phyloP scores from a whole-genome alignment of 805 yeast species.

The Teunomyces tritomae region DNA sequence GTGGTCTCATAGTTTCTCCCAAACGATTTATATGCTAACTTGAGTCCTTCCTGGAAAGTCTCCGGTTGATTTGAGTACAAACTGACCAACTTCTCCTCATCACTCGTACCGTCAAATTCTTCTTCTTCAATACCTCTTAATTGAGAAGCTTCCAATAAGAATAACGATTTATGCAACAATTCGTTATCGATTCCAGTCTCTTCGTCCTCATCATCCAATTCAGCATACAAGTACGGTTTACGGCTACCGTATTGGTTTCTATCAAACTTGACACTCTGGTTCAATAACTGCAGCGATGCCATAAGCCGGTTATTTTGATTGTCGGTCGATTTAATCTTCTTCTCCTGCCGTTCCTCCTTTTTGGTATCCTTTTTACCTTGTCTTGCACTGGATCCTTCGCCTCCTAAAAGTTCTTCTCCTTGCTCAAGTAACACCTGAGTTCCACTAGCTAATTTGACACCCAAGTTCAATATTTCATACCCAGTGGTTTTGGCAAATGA shows the following conservation, averaged over 20 bases:
- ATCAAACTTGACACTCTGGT: constrained; percentile 17
- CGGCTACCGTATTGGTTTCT: constrained; percentile 19
- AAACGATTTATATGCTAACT: constrained; percentile 69
- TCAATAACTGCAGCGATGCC: constrained; percentile 26
- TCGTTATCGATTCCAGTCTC: constrained; percentile 14
- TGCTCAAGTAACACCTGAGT: constrained; percentile 78
- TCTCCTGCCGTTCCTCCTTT: not conserved
- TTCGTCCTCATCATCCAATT: constrained; percentile 30
- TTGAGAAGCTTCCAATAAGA: constrained; percentile 17
- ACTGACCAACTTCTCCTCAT: constrained; percentile 47
- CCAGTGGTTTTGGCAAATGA: constrained; percentile 76
- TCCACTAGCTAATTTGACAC: constrained; percentile 84
- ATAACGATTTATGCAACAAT: constrained; percentile 21
- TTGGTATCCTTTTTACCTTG: constrained; percentile 1
- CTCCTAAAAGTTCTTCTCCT: constrained; percentile 78
- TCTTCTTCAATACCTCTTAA: constrained; percentile 24
- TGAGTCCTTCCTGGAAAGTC: constrained; percentile 66
- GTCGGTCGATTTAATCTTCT: not conserved
- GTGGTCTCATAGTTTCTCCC: constrained; percentile 69
- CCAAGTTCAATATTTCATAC: constrained; percentile 74
- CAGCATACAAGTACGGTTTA: constrained; percentile 28
- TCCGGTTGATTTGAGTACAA: constrained; percentile 83
- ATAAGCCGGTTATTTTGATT: constrained; percentile 13
- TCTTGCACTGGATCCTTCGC: constrained; percentile 59
- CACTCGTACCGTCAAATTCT: constrained; percentile 18